These are phyloP conservation scores for Penicillium odoratum DNA, from an alignment of 495 filamentous ascomycete species.

Conservation along the genomic window DNA sequence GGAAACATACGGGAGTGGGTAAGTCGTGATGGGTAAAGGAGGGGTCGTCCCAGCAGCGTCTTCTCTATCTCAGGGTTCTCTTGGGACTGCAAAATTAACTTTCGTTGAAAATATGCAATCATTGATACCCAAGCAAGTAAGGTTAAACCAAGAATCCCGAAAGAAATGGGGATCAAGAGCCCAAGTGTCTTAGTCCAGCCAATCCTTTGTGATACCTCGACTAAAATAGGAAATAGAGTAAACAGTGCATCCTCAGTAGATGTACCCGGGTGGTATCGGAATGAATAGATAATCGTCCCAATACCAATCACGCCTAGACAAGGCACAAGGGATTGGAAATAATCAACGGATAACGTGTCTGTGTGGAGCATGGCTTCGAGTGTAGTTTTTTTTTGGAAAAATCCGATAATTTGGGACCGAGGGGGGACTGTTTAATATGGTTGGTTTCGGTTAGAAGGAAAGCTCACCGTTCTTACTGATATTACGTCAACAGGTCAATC, in stretches of 20 bases:
- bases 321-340: too few species aligned
- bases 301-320: not conserved
- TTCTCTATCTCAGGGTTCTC: not conserved
- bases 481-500: too few species aligned
- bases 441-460: too few species aligned
- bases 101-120: not conserved
- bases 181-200: not conserved
- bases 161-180: not conserved
- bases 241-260: slow-evolving; percentile 1
- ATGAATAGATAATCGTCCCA: not conserved
- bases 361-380: too few species aligned
- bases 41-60: slow-evolving; percentile 12
- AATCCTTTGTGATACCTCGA: not conserved
- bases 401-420: too few species aligned
- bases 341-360: too few species aligned
- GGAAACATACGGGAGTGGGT: slow-evolving; percentile 15
- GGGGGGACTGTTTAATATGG: too few species aligned
- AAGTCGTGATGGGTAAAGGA: slow-evolving; percentile 19
- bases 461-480: too few species aligned
- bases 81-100: not conserved
- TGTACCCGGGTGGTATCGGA: not conserved
- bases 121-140: not conserved
- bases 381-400: too few species aligned
- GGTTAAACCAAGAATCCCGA: not conserved
- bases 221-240: not conserved